Base-by-base conservation (phyloP, 73 alveolate species). In the Paramecium sonneborni region DNA sequence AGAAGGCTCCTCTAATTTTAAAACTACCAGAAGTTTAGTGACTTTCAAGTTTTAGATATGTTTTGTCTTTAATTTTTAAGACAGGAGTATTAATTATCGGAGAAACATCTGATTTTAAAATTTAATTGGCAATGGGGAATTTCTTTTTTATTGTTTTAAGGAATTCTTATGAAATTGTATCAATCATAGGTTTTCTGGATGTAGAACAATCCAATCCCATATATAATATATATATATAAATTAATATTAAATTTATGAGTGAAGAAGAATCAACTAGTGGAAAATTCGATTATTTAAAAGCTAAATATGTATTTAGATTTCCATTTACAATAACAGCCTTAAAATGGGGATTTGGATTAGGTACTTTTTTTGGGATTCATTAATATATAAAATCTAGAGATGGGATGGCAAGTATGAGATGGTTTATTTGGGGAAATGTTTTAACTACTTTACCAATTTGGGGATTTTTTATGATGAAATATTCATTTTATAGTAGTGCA, bases 391-490 rank as follows among this genome's bases (percentile, higher is more conserved):
- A 88, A 35, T 69, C 94, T 41, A 88, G 94, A 70, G 67, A 88
- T 44, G 56, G 67, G 12, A 21, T 15, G 38, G 69, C 67, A 8
- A 79, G 89, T 37, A 79, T 57, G 41, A 68, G 86, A 34, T 87
- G 93, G 93, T 87, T 87, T 87, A 57, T 87, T 10, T 87, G 93
- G 93, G 93, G 93, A 0, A 87, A 57, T 37, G 84, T 87, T 20
- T 87, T 87, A 62, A 87, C 93, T 5, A 79, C 88, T 21, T 43
- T 87, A 3, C 93, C 93, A 35, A 87, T 87, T 32, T 87, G 93
- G 93, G 93, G 93, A 20, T 87, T 87, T 56, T 87, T 87, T 44
- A 87, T 87, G 93, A 41, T 87, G 74, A 87, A 87, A 70, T 87
- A 87, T 46, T 87, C 90, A 37, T 87, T 87, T n/a, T 69, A 87